Evolutionary conservation across 352 stramenopile species (phyloP).

Genomic region (Globisporangium abappressorium): DNA sequence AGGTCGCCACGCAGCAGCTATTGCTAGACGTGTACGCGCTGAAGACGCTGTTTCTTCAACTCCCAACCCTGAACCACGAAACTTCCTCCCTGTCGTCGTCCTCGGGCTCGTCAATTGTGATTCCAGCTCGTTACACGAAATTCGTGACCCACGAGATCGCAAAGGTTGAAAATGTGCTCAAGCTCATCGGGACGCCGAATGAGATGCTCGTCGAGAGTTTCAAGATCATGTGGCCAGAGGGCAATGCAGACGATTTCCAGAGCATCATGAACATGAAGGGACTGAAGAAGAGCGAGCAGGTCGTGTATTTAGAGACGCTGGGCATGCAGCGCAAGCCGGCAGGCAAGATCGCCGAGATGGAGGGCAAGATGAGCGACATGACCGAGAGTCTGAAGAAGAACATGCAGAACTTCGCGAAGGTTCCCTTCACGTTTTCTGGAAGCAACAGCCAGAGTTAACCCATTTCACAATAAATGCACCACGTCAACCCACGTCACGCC

Average conservation of each 20-base stretch:
- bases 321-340: constrained; percentile 62
- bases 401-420: constrained; percentile 83
- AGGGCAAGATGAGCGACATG: constrained; percentile 87
- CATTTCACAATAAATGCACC: not conserved
- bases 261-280: constrained; percentile 96
- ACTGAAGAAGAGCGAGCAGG: constrained; percentile 75
- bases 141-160: constrained; percentile 96
- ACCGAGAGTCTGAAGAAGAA: constrained; percentile 84
- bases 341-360: constrained; percentile 76
- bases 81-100: constrained; percentile 33
- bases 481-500: not conserved
- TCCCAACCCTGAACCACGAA: constrained; percentile 84
- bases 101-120: constrained; percentile 36
- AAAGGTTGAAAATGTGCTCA: constrained; percentile 96
- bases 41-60: constrained; percentile 95
- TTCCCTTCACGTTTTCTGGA: constrained; percentile 58
- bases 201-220: constrained; percentile 96
- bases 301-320: constrained; percentile 54
- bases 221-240: constrained; percentile 94
- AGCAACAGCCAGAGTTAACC: constrained; percentile 15
- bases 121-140: constrained; percentile 95
- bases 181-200: constrained; percentile 95
- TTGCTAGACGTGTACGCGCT: constrained; percentile 98
- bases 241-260: constrained; percentile 91
- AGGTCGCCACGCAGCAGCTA: constrained; percentile 97